phyloP scores from a whole-genome alignment of 2,329 filamentous ascomycete species.

The Hymenoscyphus scutula region DNA sequence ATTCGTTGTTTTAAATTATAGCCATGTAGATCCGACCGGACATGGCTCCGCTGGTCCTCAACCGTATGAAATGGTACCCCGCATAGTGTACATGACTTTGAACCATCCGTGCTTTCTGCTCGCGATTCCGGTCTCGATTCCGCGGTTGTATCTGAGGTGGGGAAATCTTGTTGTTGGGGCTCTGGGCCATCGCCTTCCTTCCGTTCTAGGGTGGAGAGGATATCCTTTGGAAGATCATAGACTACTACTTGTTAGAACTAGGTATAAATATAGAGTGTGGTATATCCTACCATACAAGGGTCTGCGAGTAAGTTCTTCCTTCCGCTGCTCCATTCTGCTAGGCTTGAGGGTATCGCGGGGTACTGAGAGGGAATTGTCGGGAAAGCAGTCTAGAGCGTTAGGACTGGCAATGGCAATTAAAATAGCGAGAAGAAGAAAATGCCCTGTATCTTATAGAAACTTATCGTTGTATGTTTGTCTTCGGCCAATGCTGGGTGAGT shows the following conservation, averaged over 20 bases:
- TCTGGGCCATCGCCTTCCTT: conserved; percentile 32
- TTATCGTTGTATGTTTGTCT: not conserved
- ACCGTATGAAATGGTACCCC: conserved; percentile 67
- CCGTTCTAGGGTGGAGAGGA: conserved; percentile 36
- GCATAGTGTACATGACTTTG: conserved; percentile 81
- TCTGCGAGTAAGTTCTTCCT: conserved; percentile 39
- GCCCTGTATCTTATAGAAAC: not conserved
- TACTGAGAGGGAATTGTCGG: not conserved
- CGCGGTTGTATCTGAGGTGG: conserved; percentile 28
- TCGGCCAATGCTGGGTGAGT: not conserved
- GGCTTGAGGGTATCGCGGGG: not conserved
- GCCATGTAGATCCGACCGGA: conserved; percentile 84
- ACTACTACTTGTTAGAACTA: conserved; percentile 28
- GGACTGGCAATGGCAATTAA: not conserved
- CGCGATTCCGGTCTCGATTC: conserved; percentile 39
- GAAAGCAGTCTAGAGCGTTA: not conserved
- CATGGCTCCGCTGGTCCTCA: conserved; percentile 79
- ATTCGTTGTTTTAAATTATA: conserved; percentile 95
- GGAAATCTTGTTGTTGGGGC: conserved; percentile 28
- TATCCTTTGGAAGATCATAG: conserved; percentile 38
- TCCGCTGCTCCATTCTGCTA: conserved; percentile 34
- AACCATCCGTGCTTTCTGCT: conserved; percentile 49
- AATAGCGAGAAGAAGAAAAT: not conserved
- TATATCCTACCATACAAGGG: conserved; percentile 39
- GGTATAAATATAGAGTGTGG: not conserved